Percentiles rank a stretch among this genome's conserved stretches.
These are phyloP conservation scores for Aurinia saxatilis DNA, from an alignment of 345 rosid species.

Conservation along the genomic window DNA sequence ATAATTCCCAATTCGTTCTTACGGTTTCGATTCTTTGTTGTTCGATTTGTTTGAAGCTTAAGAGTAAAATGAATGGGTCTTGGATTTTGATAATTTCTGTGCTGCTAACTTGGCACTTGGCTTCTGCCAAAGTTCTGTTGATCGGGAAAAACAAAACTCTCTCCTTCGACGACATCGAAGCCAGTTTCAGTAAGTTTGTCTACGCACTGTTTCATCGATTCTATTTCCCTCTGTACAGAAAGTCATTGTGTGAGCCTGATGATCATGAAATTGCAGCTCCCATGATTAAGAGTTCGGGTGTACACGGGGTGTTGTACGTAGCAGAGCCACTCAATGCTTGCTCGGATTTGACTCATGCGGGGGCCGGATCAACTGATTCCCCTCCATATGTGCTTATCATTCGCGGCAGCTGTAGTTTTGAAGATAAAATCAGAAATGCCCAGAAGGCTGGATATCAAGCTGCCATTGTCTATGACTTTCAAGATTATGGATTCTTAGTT, in stretches of 20 bases:
- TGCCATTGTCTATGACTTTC: conserved; percentile 67
- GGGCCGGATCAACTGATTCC: conserved; percentile 21
- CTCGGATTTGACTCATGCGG: conserved; percentile 45
- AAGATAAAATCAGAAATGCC: conserved; percentile 72
- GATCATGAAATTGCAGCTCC: no score
- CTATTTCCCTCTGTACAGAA: no score
- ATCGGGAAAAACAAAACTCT: conserved; percentile 53
- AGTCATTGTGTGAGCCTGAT: no score
- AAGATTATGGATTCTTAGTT: conserved; percentile 57
- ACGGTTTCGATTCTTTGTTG: no score
- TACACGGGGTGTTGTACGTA: conserved; percentile 46
- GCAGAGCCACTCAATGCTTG: conserved; percentile 87
- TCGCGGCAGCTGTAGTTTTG: conserved; percentile 87
- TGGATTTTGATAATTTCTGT: conserved; percentile 28
- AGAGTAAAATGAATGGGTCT: conserved; percentile 14
- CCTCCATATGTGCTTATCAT: conserved; percentile 55
- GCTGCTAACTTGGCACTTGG: conserved; percentile 17
- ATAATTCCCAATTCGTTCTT: not conserved
- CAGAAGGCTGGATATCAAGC: conserved; percentile 84
- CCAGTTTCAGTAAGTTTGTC: conserved; percentile 62
- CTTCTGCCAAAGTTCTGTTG: conserved; percentile 55
- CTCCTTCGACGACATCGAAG: conserved; percentile 70
- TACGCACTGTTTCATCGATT: not conserved
- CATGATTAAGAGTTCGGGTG: conserved; percentile 54
- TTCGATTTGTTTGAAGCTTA: not conserved